These are phyloP conservation scores for Cystobasidiaceae sp. DNA, from an alignment of 1,284 basidiomycete species.

Conservation along the genomic window DNA sequence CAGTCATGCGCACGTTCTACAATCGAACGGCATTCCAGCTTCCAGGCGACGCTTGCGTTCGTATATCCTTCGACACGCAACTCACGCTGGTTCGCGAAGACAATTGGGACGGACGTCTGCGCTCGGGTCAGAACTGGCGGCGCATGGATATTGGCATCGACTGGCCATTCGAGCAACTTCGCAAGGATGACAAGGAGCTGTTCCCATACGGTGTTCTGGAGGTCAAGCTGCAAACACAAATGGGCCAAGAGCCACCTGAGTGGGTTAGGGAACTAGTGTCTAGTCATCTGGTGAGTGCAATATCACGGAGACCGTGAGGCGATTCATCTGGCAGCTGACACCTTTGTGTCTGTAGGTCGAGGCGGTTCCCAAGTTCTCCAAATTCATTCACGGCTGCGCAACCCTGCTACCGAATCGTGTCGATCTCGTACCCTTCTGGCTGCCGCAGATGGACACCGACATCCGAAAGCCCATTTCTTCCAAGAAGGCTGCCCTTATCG, in stretches of 20 bases:
- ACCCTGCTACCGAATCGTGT: constrained; percentile 88
- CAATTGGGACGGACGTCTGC: constrained; percentile 81
- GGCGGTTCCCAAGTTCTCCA: constrained; percentile 57
- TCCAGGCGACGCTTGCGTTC: constrained; percentile 93
- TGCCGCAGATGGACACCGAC: constrained; percentile 74
- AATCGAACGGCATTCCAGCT: constrained; percentile 98
- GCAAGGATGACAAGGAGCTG: constrained; percentile 74
- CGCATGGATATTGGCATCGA: constrained; percentile 67
- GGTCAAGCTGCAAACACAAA: constrained; percentile 94
- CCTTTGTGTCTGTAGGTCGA: no score
- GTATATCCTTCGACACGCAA: constrained; percentile 96
- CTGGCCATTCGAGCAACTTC: constrained; percentile 71
- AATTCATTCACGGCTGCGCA: constrained; percentile 66
- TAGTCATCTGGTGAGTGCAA: constrained; percentile 71
- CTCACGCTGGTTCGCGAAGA: constrained; percentile 91
- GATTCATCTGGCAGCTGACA: no score
- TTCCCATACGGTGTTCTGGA: constrained; percentile 93
- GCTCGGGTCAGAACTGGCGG: constrained; percentile 86
- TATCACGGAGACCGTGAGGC: neutral
- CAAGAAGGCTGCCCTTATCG: constrained; percentile 53
- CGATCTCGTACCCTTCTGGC: constrained; percentile 98
- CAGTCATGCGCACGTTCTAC: constrained; percentile 97
- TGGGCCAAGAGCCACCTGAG: constrained; percentile 89
- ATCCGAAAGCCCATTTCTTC: constrained; percentile 75
- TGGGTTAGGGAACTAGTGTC: constrained; percentile 95